phyloP scores from a whole-genome alignment of 1,284 basidiomycete genomes.

The Ceratobasidium sp. region DNA sequence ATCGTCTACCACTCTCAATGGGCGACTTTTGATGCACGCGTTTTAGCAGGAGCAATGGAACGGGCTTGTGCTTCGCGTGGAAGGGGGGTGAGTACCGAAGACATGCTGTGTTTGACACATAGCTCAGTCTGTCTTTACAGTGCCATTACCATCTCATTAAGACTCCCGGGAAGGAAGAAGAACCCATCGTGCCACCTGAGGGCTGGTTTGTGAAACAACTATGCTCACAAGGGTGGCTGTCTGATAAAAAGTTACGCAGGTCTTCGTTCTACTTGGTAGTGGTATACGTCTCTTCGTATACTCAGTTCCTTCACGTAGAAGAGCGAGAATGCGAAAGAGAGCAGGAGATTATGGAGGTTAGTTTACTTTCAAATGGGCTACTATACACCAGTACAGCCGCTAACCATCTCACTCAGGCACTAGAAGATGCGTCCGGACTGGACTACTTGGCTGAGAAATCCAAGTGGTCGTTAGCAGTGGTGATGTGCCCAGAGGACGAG shows the following conservation, averaged over 20 bases:
- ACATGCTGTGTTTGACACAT: no score
- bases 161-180: neutral
- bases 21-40: neutral
- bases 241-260: neutral
- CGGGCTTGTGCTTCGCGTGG: neutral
- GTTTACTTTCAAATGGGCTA: neutral
- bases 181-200: neutral
- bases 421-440: neutral
- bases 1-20: neutral
- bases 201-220: neutral
- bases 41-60: neutral
- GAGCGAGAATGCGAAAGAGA: neutral
- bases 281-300: neutral
- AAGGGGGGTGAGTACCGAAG: neutral
- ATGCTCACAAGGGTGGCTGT: neutral
- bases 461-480: neutral
- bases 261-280: neutral
- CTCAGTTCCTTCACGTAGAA: neutral
- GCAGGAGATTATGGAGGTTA: neutral
- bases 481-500: neutral
- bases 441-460: neutral
- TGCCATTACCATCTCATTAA: no score
- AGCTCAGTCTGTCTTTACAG: neutral
- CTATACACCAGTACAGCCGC: neutral
- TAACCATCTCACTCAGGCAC: neutral